Base-by-base conservation (phyloP, 306 rosid species). In the Pueraria montana region DNA sequence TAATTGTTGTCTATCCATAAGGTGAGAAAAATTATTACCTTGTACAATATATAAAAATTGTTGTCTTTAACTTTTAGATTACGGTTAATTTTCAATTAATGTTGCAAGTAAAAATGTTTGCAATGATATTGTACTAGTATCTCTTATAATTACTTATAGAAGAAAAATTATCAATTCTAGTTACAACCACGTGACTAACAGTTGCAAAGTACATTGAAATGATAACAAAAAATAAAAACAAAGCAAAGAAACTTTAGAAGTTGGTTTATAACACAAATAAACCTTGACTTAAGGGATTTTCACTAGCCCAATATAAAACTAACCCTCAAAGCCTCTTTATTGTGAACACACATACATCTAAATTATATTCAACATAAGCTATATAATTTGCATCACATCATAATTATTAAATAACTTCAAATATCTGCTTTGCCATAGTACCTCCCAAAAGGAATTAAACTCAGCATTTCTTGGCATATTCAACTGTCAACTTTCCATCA, bases 401-500 rank as follows among this genome's bases (percentile, higher is more conserved):
- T 53, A 18, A 59, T 59, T 53, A 59, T 59, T 59, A 59, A 59
- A 0, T 24, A 24, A 24, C 66, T 59, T 24, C 34, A 61, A 61
- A 61, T 61, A 30, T 14, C 18, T 26, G 3, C 36, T 11, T 36
- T n/a, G 7, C 1, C 8, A 24, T 0, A 67, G 26, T 6, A 21
- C 9, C 46, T 17, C 7, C 45, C 21, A 5, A 64, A 17, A 65
- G 3, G 34, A 11, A 76, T 11, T 17, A 68, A 55, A 18, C 12
- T 50, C 38, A 59, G 36, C 24, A 68, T 24, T 85, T 74, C 81
- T 87, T 86, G 5, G 87, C 89, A 79, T 77, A 86, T 11, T 92
- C 91, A 74, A 92, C 9, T 0, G 91, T 90, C n/a, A 4, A 21
- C 88, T 92, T 92, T 11, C 94, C 94, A 83, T 92, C 91, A 81